These are phyloP conservation scores for Silene coronaria DNA, from an alignment of 179 eudicot species.

Conservation along the genomic window DNA sequence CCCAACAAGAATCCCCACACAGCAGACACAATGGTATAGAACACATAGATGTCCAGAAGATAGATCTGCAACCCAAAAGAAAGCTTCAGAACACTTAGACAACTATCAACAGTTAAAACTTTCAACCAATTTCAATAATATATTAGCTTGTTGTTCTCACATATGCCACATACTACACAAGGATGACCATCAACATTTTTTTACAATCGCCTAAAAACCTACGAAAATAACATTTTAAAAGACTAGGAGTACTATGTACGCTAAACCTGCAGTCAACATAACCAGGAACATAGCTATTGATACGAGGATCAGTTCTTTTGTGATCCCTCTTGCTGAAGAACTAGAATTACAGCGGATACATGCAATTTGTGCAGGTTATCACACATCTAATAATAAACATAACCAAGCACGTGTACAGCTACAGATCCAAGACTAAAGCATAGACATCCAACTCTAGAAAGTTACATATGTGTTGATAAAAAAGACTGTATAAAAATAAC, in stretches of 20 bases:
- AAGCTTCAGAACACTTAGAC: background rate
- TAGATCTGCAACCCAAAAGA: conserved; percentile 59
- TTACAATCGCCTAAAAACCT: background rate
- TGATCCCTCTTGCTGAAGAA: background rate
- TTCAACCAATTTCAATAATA: background rate
- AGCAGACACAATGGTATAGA: conserved; percentile 88
- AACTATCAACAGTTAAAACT: background rate
- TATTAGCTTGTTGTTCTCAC: background rate
- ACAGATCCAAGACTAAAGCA: background rate
- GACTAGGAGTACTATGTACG: background rate
- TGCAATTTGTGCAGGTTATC: conserved; percentile 1
- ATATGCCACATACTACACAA: background rate
- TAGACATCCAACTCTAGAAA: background rate
- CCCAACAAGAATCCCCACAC: conserved; percentile 90
- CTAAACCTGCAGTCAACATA: background rate
- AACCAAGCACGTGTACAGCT: background rate
- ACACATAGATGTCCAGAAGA: conserved; percentile 67
- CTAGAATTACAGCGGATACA: background rate
- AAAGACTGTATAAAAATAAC: background rate
- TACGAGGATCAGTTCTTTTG: background rate
- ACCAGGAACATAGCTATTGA: background rate
- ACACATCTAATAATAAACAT: background rate
- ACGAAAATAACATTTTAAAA: background rate
- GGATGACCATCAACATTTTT: background rate
- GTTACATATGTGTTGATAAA: background rate